phyloP scores from a whole-genome alignment of 352 stramenopile species.

The Pythium rhizo-oryzae region DNA sequence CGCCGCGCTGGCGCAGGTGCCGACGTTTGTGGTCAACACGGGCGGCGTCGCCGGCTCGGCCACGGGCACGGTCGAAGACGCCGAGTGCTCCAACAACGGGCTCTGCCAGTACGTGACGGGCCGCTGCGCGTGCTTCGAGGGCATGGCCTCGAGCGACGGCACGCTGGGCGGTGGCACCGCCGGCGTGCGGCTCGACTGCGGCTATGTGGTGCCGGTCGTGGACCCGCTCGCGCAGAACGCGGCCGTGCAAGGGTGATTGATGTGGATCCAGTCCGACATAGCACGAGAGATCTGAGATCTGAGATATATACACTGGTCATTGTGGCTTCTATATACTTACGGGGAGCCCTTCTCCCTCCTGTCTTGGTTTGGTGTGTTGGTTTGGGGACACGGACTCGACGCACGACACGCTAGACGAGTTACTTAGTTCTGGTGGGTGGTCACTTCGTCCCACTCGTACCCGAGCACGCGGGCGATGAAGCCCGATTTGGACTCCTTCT shows the following conservation, averaged over 20 bases:
- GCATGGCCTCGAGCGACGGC: slow-evolving; percentile 70
- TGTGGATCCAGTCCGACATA: neutral
- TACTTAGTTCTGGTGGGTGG: slow-evolving; percentile 27
- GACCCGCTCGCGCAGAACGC: slow-evolving; percentile 42
- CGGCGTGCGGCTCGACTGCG: slow-evolving; percentile 67
- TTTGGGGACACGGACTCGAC: too few species aligned
- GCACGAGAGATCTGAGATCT: neutral
- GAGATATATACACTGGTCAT: too few species aligned
- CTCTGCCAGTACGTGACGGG: slow-evolving; percentile 62
- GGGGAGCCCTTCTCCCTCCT: too few species aligned
- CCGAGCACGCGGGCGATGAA: slow-evolving; percentile 82
- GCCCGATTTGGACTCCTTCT: slow-evolving; percentile 85
- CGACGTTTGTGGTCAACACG: slow-evolving; percentile 54
- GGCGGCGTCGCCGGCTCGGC: slow-evolving; percentile 55
- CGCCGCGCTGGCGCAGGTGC: slow-evolving; percentile 32
- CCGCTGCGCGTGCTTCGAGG: slow-evolving; percentile 62
- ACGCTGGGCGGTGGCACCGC: slow-evolving; percentile 29
- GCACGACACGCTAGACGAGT: too few species aligned
- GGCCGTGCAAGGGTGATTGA: slow-evolving; percentile 22
- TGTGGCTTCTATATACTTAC: neutral
- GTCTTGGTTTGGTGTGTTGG: too few species aligned
- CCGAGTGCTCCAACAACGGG: slow-evolving; percentile 76
- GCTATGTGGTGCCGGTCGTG: slow-evolving; percentile 46
- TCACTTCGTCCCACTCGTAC: slow-evolving; percentile 88
- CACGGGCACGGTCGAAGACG: slow-evolving; percentile 67